These are phyloP conservation scores for Cercospora janseana DNA, from an alignment of 2,329 filamentous ascomycete genomes.

Conservation along the genomic window DNA sequence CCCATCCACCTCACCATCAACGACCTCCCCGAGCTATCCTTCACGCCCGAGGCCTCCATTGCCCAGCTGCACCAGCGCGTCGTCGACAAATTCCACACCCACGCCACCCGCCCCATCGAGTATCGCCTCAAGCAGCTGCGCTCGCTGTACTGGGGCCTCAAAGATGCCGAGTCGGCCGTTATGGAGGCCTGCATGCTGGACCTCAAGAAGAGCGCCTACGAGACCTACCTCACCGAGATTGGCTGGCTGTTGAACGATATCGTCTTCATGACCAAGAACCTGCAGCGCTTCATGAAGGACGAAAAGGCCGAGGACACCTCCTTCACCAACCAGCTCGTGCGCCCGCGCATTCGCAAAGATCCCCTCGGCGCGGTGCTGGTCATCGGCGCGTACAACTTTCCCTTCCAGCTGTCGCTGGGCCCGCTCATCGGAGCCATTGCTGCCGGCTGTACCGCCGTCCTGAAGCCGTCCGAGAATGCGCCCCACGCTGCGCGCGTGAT, in stretches of 20 bases:
- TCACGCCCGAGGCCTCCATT: slow-evolving; percentile 67
- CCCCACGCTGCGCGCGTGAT: slow-evolving; percentile 74
- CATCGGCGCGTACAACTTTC: slow-evolving; percentile 91
- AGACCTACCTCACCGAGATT: slow-evolving; percentile 72
- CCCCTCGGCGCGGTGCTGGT: slow-evolving; percentile 79
- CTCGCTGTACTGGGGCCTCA: slow-evolving; percentile 89
- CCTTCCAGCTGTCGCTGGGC: slow-evolving; percentile 73
- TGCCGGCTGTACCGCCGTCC: slow-evolving; percentile 81
- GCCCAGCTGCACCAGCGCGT: slow-evolving; percentile 58
- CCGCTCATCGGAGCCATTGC: slow-evolving; percentile 87
- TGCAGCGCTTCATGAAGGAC: slow-evolving; percentile 80
- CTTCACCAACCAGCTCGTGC: slow-evolving; percentile 65
- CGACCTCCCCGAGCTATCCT: slow-evolving; percentile 36
- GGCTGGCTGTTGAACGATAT: slow-evolving; percentile 79
- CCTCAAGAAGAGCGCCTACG: slow-evolving; percentile 72
- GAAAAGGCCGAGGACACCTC: slow-evolving; percentile 71
- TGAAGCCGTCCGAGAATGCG: slow-evolving; percentile 88
- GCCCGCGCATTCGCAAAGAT: slow-evolving; percentile 77
- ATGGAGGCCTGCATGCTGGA: slow-evolving; percentile 74
- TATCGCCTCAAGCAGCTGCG: slow-evolving; percentile 84
- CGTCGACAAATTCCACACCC: slow-evolving; percentile 69
- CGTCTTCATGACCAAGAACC: slow-evolving; percentile 71
- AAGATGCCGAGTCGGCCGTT: slow-evolving; percentile 72
- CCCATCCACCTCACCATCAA: slow-evolving; percentile 29
- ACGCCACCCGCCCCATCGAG: slow-evolving; percentile 77